Evolutionary conservation across 495 filamentous ascomycete species (phyloP).

Genomic region (Aspergillus coremiiformis): DNA sequence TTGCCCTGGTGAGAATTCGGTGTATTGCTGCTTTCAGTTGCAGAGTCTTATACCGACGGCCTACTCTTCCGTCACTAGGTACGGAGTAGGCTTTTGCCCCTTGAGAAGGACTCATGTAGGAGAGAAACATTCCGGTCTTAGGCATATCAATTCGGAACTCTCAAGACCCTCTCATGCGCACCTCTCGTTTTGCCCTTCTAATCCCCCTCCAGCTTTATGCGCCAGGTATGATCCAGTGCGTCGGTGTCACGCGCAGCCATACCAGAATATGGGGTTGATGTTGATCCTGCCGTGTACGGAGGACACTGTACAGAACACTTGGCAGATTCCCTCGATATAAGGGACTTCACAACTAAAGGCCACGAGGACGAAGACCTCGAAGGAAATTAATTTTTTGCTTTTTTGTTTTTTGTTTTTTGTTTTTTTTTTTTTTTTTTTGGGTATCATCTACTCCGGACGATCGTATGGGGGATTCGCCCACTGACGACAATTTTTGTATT

Average conservation of each 20-base stretch:
- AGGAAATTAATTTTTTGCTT: neutral
- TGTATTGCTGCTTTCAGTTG: slow-evolving; percentile 1
- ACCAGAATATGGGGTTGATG: neutral
- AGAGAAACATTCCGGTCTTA: neutral
- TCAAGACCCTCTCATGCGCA: neutral
- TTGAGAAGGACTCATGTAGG: neutral
- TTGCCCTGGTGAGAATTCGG: slow-evolving; percentile 2
- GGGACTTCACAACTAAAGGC: neutral
- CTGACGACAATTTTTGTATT: slow-evolving; percentile 2
- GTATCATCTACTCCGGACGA: neutral
- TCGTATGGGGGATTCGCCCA: neutral
- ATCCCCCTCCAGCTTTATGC: neutral
- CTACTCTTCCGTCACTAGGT: neutral
- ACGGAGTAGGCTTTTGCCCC: slow-evolving; percentile 3
- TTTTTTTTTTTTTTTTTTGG: neutral
- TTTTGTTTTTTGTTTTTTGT: neutral
- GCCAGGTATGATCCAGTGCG: neutral
- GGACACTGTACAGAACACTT: neutral
- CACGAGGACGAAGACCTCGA: neutral
- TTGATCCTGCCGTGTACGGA: neutral
- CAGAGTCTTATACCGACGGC: too few species aligned
- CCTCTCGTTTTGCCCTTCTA: neutral
- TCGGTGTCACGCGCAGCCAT: neutral
- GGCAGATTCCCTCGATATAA: neutral
- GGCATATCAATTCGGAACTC: neutral